A percentile compares a stretch with the other conserved stretches of the same genome.
These are phyloP conservation scores for Naegleria fowleri DNA, from an alignment of 208 protist genomes.

Conservation along the genomic window DNA sequence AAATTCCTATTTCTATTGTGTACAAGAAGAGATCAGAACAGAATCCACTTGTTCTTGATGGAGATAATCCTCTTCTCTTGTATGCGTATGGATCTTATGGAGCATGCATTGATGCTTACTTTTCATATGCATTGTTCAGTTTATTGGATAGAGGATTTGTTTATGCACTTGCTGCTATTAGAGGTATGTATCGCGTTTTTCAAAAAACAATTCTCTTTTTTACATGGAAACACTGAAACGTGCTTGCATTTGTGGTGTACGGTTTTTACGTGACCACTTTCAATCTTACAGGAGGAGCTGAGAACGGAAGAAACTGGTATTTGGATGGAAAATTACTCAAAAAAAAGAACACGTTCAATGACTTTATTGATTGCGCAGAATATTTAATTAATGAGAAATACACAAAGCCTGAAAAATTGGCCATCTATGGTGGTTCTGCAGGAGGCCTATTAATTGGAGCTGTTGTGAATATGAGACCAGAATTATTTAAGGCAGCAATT, in stretches of 20 bases:
- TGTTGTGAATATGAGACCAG: conserved; percentile 78
- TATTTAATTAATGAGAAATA: conserved; percentile 61
- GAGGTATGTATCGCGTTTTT: conserved; percentile 57
- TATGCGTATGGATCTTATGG: conserved; percentile 83
- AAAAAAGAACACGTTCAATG: conserved; percentile 84
- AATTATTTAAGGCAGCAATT: conserved; percentile 68
- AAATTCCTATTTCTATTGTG: background rate
- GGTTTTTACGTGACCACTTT: too few relatives aligned
- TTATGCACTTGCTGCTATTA: conserved; percentile 77
- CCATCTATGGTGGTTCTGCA: conserved; percentile 78
- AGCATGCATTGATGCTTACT: conserved; percentile 69
- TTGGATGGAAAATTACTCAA: conserved; percentile 76
- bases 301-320: conserved; percentile 79
- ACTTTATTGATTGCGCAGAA: conserved; percentile 78
- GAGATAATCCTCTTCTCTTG: conserved; percentile 67
- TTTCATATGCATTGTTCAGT: conserved; percentile 63
- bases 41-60: conserved; percentile 52
- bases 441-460: conserved; percentile 82
- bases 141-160: conserved; percentile 78
- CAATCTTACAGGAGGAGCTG: conserved; percentile 54
- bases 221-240: too few relatives aligned
- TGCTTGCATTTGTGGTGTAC: too few relatives aligned
- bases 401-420: conserved; percentile 66
- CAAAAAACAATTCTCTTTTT: too few relatives aligned
- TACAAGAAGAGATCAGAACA: conserved; percentile 32